phyloP scores from a whole-genome alignment of 2,329 filamentous ascomycete genomes.

The Pseudophaeomoniella oleicola region DNA sequence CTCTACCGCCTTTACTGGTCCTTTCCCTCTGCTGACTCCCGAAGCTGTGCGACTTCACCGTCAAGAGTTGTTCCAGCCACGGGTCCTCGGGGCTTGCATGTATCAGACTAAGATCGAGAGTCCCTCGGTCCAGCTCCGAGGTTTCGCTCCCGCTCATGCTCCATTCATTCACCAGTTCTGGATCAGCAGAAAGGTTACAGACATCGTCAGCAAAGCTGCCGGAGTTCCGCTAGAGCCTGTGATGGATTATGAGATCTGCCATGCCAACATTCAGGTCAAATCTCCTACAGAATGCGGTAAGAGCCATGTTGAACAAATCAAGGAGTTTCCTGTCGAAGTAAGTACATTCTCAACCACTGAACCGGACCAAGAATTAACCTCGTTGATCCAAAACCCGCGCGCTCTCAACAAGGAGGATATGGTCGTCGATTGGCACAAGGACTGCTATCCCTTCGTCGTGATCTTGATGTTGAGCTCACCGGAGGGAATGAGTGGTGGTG shows the following conservation, averaged over 20 bases:
- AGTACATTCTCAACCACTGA: too few species aligned
- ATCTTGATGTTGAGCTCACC: conserved; percentile 17
- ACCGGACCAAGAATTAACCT: conserved; percentile 3
- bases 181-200: conserved; percentile 9
- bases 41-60: conserved; percentile 5
- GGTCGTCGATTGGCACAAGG: conserved; percentile 10
- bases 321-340: too few species aligned
- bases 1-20: conserved; percentile 15
- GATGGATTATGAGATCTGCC: conserved; percentile 13
- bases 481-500: conserved; percentile 14
- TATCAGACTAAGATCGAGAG: conserved; percentile 14
- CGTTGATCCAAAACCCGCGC: neutral
- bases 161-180: conserved; percentile 18
- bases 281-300: too few species aligned
- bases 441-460: conserved; percentile 14
- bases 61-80: conserved; percentile 8
- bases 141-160: conserved; percentile 16
- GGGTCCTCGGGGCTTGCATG: conserved; percentile 17
- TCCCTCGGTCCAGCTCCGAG: conserved; percentile 16
- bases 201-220: conserved; percentile 9
- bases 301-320: too few species aligned
- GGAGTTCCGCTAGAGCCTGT: conserved; percentile 12
- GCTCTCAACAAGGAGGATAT: neutral
- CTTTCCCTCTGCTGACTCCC: conserved; percentile 14
- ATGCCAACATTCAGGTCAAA: conserved; percentile 15